Base-by-base conservation (phyloP, 139 green algal genomes). In the Nannochloris sp. region DNA sequence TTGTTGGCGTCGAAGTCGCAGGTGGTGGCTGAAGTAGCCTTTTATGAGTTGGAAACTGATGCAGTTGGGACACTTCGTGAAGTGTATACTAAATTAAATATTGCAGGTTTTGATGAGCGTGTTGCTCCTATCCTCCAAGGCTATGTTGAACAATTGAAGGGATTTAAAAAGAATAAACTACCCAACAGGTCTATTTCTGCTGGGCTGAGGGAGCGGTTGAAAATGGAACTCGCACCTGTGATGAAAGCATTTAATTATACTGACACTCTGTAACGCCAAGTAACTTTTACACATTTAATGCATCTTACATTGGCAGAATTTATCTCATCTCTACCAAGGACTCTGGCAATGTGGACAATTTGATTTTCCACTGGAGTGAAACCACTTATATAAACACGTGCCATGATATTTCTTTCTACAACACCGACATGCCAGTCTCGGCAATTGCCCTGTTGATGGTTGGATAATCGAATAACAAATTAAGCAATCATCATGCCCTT, bases 341-440 rank as follows among this genome's bases (percentile, higher is more conserved):
- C 54, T 74, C 68, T 96, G 90, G 75, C 93, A 99, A 58, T 97
- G 88, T 23, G 92, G 91, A 71, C 93, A 98, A 23, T 63, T 83
- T 56, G 71, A 86, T 82, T 97, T 97, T 51, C 72, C 77, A 12
- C 69, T 83, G 54, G 69, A 85, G 59, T 78, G 81, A 75, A 98
- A 97, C 93, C 93, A 98, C 75, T 95, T 95, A 76, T 93, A 97
- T 29, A 99, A 75, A 76, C 93, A 99, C 4, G 74, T 75, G 1
- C 76, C 74, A 74, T 99, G 93, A 77, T 96, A 98, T 42, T 83
- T 78, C 68, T 97, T 85, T 6, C 54, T 55, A 81, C 93, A 99
- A 3, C 90, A 96, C 27, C 78, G 71, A 31, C 58, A 70, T 27
- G 37, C 37, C 48, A 98, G 78, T 27, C 74, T 74, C 4, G 93